Conservation (phyloP, 2,329 filamentous ascomycete species). For the Colletotrichum musae region DNA sequence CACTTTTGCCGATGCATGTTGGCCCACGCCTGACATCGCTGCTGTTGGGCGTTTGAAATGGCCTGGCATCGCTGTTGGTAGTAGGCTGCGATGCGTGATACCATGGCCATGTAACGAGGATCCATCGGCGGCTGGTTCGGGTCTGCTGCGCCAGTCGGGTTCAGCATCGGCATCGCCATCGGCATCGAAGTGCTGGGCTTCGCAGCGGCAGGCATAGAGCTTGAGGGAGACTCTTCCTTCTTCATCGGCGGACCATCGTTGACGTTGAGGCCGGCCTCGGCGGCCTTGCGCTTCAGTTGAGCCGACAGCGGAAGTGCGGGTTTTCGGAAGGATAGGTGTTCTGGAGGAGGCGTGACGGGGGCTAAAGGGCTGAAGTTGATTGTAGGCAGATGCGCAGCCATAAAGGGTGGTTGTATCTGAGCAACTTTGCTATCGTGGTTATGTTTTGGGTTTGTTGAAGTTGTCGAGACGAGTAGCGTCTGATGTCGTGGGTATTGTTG, state of each 20-base stretch:
- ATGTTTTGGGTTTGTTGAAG: not conserved
- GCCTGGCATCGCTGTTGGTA: constrained; percentile 65
- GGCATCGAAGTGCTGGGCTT: constrained; percentile 14
- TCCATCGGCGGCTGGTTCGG: constrained; percentile 47
- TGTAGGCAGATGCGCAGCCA: constrained; percentile 37
- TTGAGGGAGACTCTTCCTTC: constrained; percentile 27
- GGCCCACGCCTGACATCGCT: constrained; percentile 64
- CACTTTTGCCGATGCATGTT: constrained; percentile 61
- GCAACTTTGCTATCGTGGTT: constrained; percentile 22
- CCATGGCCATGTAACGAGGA: constrained; percentile 61
- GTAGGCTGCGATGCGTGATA: constrained; percentile 62
- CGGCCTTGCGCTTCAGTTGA: constrained; percentile 42
- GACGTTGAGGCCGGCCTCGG: constrained; percentile 31
- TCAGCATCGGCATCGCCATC: constrained; percentile 14
- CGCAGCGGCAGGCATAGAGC: constrained; percentile 22
- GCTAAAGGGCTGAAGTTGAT: constrained; percentile 51
- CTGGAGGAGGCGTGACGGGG: constrained; percentile 57
- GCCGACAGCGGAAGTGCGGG: constrained; percentile 35
- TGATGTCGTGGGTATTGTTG: constrained; percentile 23
- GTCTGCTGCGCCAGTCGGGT: constrained; percentile 2
- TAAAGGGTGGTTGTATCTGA: constrained; percentile 27
- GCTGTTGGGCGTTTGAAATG: constrained; percentile 62
- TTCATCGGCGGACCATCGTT: constrained; percentile 30
- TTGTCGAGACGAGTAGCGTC: constrained; percentile 13
- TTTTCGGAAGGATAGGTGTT: constrained; percentile 51